phyloP scores from a whole-genome alignment of 768 basidiomycete genomes.

The Lentinula sp. region DNA sequence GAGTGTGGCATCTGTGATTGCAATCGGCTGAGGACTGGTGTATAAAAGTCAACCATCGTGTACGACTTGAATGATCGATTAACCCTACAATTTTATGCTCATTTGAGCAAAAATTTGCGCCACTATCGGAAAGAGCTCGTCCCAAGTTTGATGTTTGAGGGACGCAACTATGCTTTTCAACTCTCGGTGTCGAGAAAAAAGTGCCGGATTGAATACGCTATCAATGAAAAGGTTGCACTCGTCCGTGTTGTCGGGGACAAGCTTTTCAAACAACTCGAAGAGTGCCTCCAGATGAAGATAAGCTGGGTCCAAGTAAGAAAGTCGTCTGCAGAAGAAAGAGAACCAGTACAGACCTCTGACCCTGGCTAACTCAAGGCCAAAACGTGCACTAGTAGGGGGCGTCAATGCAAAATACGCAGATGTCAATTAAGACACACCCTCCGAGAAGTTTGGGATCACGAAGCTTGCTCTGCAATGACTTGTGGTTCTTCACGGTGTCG shows the following conservation, averaged over 20 bases:
- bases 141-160: constrained; percentile 44
- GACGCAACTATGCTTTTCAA: constrained; percentile 36
- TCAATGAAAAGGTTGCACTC: constrained; percentile 43
- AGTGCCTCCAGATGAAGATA: constrained; percentile 53
- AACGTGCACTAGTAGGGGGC: constrained; percentile 24
- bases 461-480: constrained; percentile 37
- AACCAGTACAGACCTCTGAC: constrained; percentile 33
- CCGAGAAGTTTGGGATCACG: constrained; percentile 39
- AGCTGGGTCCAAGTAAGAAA: constrained; percentile 25
- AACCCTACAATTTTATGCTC: constrained; percentile 44
- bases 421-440: constrained; percentile 29
- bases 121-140: constrained; percentile 40
- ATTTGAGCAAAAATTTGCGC: constrained; percentile 38
- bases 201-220: constrained; percentile 38
- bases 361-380: constrained; percentile 43
- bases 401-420: background rate
- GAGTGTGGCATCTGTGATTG: constrained; percentile 26
- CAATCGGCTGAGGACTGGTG: constrained; percentile 56
- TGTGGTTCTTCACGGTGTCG: constrained; percentile 36
- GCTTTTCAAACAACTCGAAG: constrained; percentile 47
- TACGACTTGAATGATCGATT: background rate
- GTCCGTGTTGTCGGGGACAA: constrained; percentile 36
- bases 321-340: background rate
- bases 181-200: constrained; percentile 28
- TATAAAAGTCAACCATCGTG: constrained; percentile 1